Evolutionary conservation across 257 asterid genomes (phyloP), one percentile per base, ranked within the genome.

Genomic region (Fraxinus americana): DNA sequence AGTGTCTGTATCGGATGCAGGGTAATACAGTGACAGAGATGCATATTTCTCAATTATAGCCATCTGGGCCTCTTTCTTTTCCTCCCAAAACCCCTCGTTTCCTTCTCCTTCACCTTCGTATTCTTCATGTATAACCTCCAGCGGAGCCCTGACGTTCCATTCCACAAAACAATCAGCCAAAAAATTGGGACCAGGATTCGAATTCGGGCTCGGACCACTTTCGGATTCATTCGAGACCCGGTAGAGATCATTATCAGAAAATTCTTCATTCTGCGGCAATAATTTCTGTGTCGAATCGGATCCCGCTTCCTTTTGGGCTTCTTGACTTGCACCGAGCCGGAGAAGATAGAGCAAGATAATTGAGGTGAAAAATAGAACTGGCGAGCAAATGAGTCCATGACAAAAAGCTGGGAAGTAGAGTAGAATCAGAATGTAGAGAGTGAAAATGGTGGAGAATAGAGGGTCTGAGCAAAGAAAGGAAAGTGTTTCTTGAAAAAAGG

Each of bases 81-180:
- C 90, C 69, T 66, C 81, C 25, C 77, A 73, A 77, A 74, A 77
- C 71, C 19, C 84, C 34, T 75, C 88, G 76, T 79, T 71, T 21
- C 77, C 88, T 21, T 66, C 86, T 21, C 83, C 94, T 39, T 89
- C 91, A 2, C 88, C 96, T 74, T 91, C 97, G 63, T 80, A 72
- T 21, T 82, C 96, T 75, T 94, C 99, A 85, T 90, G 77, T 76
- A 95, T 95, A 9, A 91, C 93, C 87, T 93, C 99, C 81, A 93
- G 71, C n/a, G 98, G 98, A 70, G 99, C 98, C 41, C 96, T 82
- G 23, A 93, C 92, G 85, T 94, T 83, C 98, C 98, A 92, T 77
- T 91, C 98, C 6, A 92, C 85, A 30, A 94, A 91, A 0, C 87
- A 79, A 1, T 84, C 85, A 54, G 74, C 71, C 39, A 72, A 48